A percentile compares a stretch with the other conserved stretches of the same genome.
Evolutionary conservation across 108 stramenopile species (phyloP).

Genomic region (Fragilariopsis cylindrus): DNA sequence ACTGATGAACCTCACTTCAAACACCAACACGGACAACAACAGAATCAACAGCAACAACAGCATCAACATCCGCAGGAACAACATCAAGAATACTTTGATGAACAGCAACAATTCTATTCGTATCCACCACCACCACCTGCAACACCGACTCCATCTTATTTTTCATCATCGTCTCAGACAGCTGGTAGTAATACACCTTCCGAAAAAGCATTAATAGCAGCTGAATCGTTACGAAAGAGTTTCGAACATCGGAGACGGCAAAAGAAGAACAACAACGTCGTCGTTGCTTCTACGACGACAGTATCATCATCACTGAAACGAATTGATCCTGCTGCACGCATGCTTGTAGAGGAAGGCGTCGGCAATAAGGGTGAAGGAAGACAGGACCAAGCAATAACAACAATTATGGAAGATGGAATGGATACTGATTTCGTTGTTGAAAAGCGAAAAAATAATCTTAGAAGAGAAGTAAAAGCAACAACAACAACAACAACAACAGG

Average conservation of each 20-base stretch:
- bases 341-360: not conserved
- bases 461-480: too few species aligned
- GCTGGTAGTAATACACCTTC: not conserved
- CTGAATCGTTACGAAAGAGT: not conserved
- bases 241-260: constrained; percentile 13
- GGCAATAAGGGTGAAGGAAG: not conserved
- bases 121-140: constrained; percentile 1
- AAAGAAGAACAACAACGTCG: not conserved
- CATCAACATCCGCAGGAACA: not conserved
- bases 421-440: not conserved
- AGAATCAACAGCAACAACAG: not conserved
- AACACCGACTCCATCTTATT: not conserved
- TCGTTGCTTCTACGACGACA: not conserved
- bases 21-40: not conserved
- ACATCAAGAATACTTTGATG: not conserved
- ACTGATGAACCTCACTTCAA: constrained; percentile 3
- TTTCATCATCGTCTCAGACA: not conserved
- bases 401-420: not conserved
- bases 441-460: not conserved
- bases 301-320: too few species aligned
- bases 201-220: constrained; percentile 9
- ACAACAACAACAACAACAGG: too few species aligned
- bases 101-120: not conserved
- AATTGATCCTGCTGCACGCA: too few species aligned
- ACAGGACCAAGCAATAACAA: not conserved